These are phyloP conservation scores for Clonostachys rhizophaga DNA, from an alignment of 2,329 filamentous ascomycete genomes.

Conservation along the genomic window DNA sequence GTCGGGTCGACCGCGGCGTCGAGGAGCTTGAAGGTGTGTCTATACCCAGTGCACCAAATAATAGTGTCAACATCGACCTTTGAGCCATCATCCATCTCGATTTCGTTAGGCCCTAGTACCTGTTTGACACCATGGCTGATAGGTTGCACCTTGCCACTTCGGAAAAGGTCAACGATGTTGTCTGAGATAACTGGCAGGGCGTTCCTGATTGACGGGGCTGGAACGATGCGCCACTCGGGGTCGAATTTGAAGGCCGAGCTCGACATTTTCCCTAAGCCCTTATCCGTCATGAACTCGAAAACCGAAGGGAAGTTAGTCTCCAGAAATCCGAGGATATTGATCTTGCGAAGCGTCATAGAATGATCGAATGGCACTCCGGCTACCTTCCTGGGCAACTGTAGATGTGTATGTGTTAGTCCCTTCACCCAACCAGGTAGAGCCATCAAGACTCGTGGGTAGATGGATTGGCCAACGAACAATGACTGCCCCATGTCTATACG, in stretches of 20 bases:
- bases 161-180: constrained; percentile 21
- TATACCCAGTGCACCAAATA: constrained; percentile 27
- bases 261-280: constrained; percentile 4
- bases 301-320: constrained; percentile 12
- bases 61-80: constrained; percentile 19
- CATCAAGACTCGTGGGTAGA: no score
- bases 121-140: constrained; percentile 17
- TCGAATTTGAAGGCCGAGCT: constrained; percentile 5
- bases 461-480: neutral
- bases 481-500: constrained; percentile 1
- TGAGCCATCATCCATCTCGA: constrained; percentile 20
- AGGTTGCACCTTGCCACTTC: constrained; percentile 24
- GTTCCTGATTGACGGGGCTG: constrained; percentile 14
- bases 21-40: constrained; percentile 18
- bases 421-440: no score
- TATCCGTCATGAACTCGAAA: constrained; percentile 11
- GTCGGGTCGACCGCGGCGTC: constrained; percentile 17
- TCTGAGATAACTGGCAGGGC: constrained; percentile 16
- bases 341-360: constrained; percentile 22
- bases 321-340: constrained; percentile 18
- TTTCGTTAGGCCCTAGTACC: constrained; percentile 19
- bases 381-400: constrained; percentile 16
- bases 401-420: no score
- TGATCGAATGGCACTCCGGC: constrained; percentile 28
- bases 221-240: constrained; percentile 18